These are phyloP conservation scores for Agrocybe praecox DNA, from an alignment of 768 basidiomycete genomes.

Conservation along the genomic window DNA sequence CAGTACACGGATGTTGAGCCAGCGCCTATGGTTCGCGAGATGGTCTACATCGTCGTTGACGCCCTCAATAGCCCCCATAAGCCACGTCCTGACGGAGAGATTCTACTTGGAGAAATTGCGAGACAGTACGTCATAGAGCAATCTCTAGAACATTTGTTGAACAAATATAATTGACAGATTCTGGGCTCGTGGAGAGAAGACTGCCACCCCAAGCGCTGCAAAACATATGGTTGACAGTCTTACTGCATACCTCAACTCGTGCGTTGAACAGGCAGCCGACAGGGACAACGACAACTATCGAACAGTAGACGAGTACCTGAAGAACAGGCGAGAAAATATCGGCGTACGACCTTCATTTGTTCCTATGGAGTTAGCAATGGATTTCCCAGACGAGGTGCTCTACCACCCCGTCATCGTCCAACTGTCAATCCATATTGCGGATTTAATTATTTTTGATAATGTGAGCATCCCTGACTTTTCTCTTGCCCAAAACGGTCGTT, in stretches of 20 bases:
- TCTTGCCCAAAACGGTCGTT: too few species aligned
- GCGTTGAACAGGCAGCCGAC: constrained; percentile 45
- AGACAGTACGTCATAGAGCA: constrained; percentile 33
- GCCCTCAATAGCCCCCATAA: constrained; percentile 40
- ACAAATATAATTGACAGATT: constrained; percentile 25
- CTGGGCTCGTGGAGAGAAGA: constrained; percentile 31
- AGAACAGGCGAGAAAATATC: constrained; percentile 39
- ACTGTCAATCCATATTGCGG: constrained; percentile 28
- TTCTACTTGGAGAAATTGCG: constrained; percentile 37
- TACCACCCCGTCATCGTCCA: constrained; percentile 36
- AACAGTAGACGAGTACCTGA: constrained; percentile 40
- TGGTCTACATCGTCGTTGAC: constrained; percentile 39
- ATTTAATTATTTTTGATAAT: constrained; percentile 38
- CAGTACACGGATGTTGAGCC: constrained; percentile 45
- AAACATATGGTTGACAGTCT: constrained; percentile 39
- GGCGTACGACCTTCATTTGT: constrained; percentile 42
- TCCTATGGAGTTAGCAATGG: constrained; percentile 33
- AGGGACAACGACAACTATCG: constrained; percentile 32
- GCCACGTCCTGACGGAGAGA: constrained; percentile 37
- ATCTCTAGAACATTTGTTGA: not conserved
- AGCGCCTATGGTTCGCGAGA: constrained; percentile 25
- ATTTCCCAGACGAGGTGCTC: constrained; percentile 43
- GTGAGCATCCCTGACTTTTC: too few species aligned
- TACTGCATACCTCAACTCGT: constrained; percentile 34
- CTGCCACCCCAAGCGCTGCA: constrained; percentile 20